These are phyloP conservation scores for Bromus sterilis DNA, from an alignment of 176 grass and related monocot species.

Conservation along the genomic window DNA sequence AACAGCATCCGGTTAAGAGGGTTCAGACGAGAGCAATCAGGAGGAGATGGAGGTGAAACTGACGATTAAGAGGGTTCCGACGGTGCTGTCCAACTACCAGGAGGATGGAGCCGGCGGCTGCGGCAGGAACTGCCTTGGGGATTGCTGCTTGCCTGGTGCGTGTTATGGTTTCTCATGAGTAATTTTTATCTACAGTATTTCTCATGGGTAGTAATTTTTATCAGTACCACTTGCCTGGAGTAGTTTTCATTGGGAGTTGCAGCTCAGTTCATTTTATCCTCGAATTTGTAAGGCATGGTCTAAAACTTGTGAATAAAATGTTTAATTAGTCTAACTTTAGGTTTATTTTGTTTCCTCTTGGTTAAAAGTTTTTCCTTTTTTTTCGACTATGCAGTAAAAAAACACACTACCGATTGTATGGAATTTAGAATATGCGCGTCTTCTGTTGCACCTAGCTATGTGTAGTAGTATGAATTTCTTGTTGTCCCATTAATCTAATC, in stretches of 20 bases:
- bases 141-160: conserved; percentile 69
- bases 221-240: too few species aligned
- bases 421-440: not conserved
- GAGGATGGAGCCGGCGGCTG: conserved; percentile 45
- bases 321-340: not conserved
- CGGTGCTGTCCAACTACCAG: conserved; percentile 74
- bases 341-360: not conserved
- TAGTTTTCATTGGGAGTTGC: not conserved
- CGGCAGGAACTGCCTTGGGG: conserved; percentile 72
- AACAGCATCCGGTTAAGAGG: too few species aligned
- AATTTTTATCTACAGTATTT: not conserved
- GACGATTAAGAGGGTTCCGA: conserved; percentile 68
- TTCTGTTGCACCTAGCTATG: not conserved
- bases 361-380: not conserved
- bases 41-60: conserved; percentile 35
- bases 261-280: not conserved
- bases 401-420: not conserved
- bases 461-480: not conserved
- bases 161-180: not conserved
- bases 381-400: not conserved
- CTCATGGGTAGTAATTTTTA: not conserved
- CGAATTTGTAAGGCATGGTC: not conserved
- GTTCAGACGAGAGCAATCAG: too few species aligned
- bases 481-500: not conserved
- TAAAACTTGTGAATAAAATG: not conserved